Base-by-base conservation (phyloP, 2,329 filamentous ascomycete genomes). In the Sporothrix schenckii region DNA sequence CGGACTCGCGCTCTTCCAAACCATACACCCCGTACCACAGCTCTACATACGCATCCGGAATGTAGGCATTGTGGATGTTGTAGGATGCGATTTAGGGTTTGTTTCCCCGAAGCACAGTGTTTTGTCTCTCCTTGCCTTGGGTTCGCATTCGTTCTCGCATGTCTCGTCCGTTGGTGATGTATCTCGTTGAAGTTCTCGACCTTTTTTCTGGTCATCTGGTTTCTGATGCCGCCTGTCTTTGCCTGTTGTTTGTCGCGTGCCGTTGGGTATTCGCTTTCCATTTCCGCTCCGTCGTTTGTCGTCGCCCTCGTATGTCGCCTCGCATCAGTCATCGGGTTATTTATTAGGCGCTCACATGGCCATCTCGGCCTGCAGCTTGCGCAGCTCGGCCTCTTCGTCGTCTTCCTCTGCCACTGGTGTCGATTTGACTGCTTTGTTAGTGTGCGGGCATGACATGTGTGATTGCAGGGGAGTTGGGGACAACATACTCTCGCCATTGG, bases 301-400 rank as follows among this genome's bases (percentile, higher is more conserved):
- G 21, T 67, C 65, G 21, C n/a, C 34, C 34, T 47, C 52, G 39
- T 39, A 21, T 34, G n/a, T 30, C 52, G 21, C 39, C 39, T 34
- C 16, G n/a, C 11, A 14, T 66, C 49, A 11, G 5, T 21, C 52
- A 7, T 58, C 5, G 41, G 19, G 24, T 39, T 2, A n/a, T 9
- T 39, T 2, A n/a, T 9, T 5, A 14, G 41, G 11, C 6, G 6
- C 52, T 85, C 77, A 97, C 91, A 97, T 97, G 74, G 94, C 94
- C 94, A 98, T 98, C 81, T 97, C 94, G 49, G 93, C 94, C 80
- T 97, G 93, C 75, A 99, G 81, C 82, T 95, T 97, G 81, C 91
- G 88, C 78, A 98, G 84, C 83, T 98, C 94, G 77, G 91, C 94
- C 80, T 98, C 94, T 79, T 98, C 95, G 85, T 98, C 94, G 80